Evolutionary conservation across 2,329 filamentous ascomycete genomes (phyloP).

Genomic region (Pseudopithomyces maydicus): DNA sequence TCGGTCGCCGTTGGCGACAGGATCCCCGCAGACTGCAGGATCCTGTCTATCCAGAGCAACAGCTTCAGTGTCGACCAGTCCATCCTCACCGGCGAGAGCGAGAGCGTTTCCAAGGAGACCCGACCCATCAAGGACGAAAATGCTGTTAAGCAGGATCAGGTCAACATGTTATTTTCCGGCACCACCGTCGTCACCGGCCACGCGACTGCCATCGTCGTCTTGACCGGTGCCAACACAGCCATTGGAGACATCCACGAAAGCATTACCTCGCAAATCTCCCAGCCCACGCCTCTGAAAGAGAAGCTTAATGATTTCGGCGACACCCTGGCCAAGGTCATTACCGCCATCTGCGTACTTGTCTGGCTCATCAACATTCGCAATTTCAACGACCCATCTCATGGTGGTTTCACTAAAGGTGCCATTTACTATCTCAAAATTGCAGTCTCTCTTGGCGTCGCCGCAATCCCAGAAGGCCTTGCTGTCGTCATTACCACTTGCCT

Average conservation of each 20-base stretch:
- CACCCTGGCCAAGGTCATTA: conserved; percentile 95
- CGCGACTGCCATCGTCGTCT: conserved; percentile 85
- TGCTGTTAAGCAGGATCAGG: conserved; percentile 95
- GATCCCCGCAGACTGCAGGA: conserved; percentile 90
- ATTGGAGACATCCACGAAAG: conserved; percentile 99
- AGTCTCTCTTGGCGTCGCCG: conserved; percentile 95
- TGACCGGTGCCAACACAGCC: conserved; percentile 88
- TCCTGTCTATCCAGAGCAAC: conserved; percentile 92
- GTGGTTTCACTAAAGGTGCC: conserved; percentile 92
- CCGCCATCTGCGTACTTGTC: conserved; percentile 91
- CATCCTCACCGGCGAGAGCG: conserved; percentile 94
- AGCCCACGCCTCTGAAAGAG: conserved; percentile 95
- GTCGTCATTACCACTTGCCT: conserved; percentile 99
- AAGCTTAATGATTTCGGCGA: conserved; percentile 99
- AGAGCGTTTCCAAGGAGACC: conserved; percentile 89
- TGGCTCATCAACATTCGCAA: conserved; percentile 99
- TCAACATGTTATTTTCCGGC: conserved; percentile 98
- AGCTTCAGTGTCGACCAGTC: conserved; percentile 97
- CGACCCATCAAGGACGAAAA: conserved; percentile 72
- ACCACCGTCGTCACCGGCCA: conserved; percentile 96
- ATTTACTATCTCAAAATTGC: conserved; percentile 99
- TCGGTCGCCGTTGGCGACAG: conserved; percentile 88
- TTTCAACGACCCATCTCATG: conserved; percentile 93
- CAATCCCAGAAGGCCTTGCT: conserved; percentile 95
- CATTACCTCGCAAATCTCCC: conserved; percentile 96